Evolutionary conservation across 768 basidiomycete genomes (phyloP).

Genomic region (Scleroderma citrinum): DNA sequence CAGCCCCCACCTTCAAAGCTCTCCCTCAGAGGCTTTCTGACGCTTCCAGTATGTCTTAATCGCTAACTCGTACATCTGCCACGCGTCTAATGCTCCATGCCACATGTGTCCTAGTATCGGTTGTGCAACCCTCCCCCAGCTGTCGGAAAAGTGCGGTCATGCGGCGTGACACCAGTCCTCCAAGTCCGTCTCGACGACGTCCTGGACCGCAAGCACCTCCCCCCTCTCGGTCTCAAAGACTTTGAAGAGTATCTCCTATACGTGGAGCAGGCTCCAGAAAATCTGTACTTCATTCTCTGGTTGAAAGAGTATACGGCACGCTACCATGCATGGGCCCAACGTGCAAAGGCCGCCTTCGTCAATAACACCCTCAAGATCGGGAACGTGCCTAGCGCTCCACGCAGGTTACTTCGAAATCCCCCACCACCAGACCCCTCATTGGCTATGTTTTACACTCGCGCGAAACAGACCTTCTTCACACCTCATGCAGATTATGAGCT

Average conservation of each 20-base stretch:
- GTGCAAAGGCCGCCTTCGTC: conserved; percentile 19
- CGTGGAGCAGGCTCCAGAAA: conserved; percentile 70
- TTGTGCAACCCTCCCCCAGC: conserved; percentile 66
- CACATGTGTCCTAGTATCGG: conserved; percentile 28
- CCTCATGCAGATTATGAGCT: conserved; percentile 69
- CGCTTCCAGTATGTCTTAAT: conserved; percentile 33
- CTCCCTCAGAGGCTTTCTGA: conserved; percentile 28
- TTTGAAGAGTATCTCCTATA: conserved; percentile 79
- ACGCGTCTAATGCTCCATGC: background rate
- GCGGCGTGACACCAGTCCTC: conserved; percentile 60
- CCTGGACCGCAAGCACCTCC: conserved; percentile 69
- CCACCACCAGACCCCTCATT: conserved; percentile 45
- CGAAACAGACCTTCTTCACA: conserved; percentile 77
- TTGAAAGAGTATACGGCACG: conserved; percentile 62
- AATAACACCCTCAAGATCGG: conserved; percentile 41
- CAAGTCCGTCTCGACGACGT: conserved; percentile 69
- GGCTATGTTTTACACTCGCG: conserved; percentile 71
- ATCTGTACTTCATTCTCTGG: conserved; percentile 84
- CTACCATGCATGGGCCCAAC: conserved; percentile 37
- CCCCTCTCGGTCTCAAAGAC: conserved; percentile 72
- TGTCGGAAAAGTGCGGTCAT: conserved; percentile 63
- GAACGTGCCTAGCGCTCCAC: conserved; percentile 29
- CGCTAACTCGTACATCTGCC: background rate
- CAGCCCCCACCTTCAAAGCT: conserved; percentile 29
- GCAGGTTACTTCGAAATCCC: conserved; percentile 26